These are phyloP conservation scores for Fusarium ramigenum DNA, from an alignment of 2,329 filamentous ascomycete genomes.

Conservation along the genomic window DNA sequence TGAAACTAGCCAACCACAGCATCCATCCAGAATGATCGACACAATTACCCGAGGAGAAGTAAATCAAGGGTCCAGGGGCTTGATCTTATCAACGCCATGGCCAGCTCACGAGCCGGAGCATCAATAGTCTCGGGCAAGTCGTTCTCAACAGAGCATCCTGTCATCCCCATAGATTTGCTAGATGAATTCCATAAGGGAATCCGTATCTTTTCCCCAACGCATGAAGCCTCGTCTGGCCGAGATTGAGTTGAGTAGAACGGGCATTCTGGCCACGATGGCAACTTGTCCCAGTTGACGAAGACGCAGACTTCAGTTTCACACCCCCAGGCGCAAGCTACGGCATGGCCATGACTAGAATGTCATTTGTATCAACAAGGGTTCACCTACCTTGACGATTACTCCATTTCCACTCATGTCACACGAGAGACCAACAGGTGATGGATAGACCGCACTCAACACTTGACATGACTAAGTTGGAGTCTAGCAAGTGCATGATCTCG, in stretches of 20 bases:
- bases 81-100: conserved; percentile 30
- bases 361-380: background rate
- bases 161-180: background rate
- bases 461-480: conserved; percentile 5
- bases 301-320: conserved; percentile 11
- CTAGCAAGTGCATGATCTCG: background rate
- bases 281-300: background rate
- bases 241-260: background rate
- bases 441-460: conserved; percentile 12
- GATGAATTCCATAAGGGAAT: background rate
- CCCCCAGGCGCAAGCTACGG: background rate
- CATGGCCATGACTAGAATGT: conserved; percentile 3
- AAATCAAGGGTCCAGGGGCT: conserved; percentile 35
- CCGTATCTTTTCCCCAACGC: background rate
- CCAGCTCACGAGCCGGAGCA: conserved; percentile 6
- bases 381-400: conserved; percentile 19
- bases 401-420: conserved; percentile 26
- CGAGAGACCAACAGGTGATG: conserved; percentile 10
- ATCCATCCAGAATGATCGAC: conserved; percentile 34
- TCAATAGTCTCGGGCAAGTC: conserved; percentile 15
- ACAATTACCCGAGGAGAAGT: conserved; percentile 9
- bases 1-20: conserved; percentile 17
- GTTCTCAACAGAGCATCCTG: conserved; percentile 1
- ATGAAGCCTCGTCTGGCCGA: background rate
- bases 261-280: background rate